Evolutionary conservation across 78 protist species (phyloP).

Genomic region (Dictyostelium intermedium): DNA sequence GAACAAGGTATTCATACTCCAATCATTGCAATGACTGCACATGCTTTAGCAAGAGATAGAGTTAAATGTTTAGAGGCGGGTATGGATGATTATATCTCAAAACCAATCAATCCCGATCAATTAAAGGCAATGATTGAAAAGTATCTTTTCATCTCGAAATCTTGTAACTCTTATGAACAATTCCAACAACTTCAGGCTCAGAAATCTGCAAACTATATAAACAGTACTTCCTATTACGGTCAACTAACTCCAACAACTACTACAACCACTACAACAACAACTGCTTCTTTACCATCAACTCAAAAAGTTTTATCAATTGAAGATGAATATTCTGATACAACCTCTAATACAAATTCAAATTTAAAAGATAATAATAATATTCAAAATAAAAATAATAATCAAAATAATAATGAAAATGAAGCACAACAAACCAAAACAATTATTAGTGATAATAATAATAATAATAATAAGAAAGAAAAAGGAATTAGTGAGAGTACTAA

Average conservation of each 20-base stretch:
- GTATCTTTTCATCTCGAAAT: not conserved
- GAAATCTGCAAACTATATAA: not conserved
- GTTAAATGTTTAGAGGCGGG: slow-evolving; percentile 77
- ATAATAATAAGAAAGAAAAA: not conserved
- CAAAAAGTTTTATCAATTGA: not conserved
- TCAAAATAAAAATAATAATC: not conserved
- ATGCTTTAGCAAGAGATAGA: slow-evolving; percentile 73
- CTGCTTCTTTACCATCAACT: not conserved
- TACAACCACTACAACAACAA: not conserved
- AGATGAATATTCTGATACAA: too few relatives aligned
- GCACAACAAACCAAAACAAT: not conserved
- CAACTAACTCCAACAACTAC: not conserved
- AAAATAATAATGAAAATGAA: not conserved
- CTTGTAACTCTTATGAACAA: not conserved
- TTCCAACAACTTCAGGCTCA: slow-evolving; percentile 2
- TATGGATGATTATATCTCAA: slow-evolving; percentile 81
- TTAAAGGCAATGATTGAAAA: slow-evolving; percentile 44
- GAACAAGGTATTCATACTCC: slow-evolving; percentile 50
- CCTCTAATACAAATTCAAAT: not conserved
- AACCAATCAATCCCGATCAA: slow-evolving; percentile 80
- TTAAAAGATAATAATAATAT: not conserved
- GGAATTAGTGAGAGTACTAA: not conserved
- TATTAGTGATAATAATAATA: not conserved
- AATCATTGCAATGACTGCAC: slow-evolving; percentile 88
- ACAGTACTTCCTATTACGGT: not conserved